Evolutionary conservation across 345 rosid species (phyloP).

Genomic region (Gossypium arboreum): DNA sequence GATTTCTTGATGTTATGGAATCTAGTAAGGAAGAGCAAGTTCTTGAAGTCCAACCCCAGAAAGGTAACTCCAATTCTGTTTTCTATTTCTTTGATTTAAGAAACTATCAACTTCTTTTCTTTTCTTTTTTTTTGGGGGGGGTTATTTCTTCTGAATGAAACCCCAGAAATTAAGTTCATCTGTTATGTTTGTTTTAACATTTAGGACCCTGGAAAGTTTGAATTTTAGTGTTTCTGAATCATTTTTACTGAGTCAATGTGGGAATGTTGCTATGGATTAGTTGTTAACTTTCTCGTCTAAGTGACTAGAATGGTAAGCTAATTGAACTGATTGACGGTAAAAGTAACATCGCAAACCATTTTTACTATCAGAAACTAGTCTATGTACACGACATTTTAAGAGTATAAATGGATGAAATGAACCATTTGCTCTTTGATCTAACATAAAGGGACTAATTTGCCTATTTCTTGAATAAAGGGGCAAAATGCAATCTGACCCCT

Average conservation of each 20-base stretch:
- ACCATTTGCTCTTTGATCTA: too few relatives aligned
- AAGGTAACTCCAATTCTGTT: slow-evolving; percentile 24
- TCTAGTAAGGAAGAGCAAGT: slow-evolving; percentile 12
- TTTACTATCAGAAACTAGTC: too few relatives aligned
- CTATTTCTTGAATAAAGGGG: too few relatives aligned
- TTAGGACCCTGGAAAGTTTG: neutral
- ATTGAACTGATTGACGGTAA: neutral
- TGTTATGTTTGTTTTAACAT: neutral
- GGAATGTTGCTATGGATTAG: neutral
- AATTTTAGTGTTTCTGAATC: neutral
- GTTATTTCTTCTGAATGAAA: neutral
- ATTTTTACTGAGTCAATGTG: neutral
- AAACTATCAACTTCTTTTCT: neutral
- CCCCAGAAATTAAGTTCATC: neutral
- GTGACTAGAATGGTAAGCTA: neutral
- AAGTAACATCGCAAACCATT: too few relatives aligned
- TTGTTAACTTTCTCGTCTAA: neutral
- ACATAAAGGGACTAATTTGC: too few relatives aligned
- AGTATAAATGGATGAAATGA: too few relatives aligned
- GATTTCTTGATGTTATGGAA: slow-evolving; percentile 20
- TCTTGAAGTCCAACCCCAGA: slow-evolving; percentile 17
- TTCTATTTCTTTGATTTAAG: neutral
- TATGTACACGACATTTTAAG: too few relatives aligned
- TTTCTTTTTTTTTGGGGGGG: too few relatives aligned
- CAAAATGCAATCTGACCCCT: too few relatives aligned